These are phyloP conservation scores for Neospora caninum DNA, from an alignment of 169 alveolate species.

Conservation along the genomic window DNA sequence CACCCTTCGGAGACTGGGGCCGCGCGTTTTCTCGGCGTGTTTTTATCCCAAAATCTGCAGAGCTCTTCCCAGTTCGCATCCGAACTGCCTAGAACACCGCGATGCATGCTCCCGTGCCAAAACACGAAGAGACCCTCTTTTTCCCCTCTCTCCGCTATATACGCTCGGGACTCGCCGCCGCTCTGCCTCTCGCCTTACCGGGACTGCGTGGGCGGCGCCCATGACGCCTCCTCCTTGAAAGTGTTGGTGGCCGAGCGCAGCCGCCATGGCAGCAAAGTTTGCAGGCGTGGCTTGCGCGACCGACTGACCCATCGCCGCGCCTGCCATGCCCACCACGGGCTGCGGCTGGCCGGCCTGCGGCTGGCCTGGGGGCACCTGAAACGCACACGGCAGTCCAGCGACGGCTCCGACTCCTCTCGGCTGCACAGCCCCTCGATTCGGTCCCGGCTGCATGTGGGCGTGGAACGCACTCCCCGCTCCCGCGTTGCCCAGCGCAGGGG, in stretches of 20 bases:
- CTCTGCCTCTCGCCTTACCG: background rate
- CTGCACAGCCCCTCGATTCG: background rate
- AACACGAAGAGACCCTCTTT: too few species aligned
- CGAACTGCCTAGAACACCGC: too few species aligned
- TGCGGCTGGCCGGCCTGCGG: background rate
- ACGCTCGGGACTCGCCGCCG: too few species aligned
- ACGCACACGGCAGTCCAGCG: background rate
- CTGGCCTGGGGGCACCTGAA: background rate
- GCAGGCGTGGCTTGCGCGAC: background rate
- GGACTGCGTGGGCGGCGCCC: slow-evolving; percentile 11
- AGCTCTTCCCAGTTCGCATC: too few species aligned
- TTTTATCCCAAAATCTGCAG: too few species aligned
- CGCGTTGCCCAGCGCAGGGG: background rate
- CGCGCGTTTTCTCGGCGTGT: too few species aligned
- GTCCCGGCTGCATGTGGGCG: background rate
- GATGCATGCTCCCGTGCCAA: too few species aligned
- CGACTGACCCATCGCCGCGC: background rate
- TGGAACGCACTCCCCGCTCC: too few species aligned
- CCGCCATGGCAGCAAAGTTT: background rate
- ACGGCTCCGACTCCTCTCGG: background rate
- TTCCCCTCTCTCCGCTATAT: too few species aligned
- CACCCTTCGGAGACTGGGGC: too few species aligned
- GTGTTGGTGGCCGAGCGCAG: background rate
- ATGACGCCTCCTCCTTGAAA: background rate
- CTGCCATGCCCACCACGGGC: background rate